These are phyloP conservation scores for Macrotyloma uniflorum DNA, from an alignment of 306 rosid species.

Conservation along the genomic window DNA sequence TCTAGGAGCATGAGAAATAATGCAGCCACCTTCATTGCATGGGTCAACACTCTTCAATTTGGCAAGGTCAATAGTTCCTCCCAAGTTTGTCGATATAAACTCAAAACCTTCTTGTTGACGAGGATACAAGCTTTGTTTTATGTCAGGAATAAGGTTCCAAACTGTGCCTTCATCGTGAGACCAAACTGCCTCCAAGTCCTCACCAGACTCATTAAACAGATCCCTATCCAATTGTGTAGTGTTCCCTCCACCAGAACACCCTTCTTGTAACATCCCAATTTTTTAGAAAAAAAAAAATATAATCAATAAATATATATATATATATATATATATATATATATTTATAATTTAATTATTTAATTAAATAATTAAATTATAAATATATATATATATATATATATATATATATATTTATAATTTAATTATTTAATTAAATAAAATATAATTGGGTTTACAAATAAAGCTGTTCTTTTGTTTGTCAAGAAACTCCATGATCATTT, in stretches of 20 bases:
- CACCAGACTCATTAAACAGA: slow-evolving; percentile 4
- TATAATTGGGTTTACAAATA: too few species aligned
- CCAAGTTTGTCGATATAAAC: slow-evolving; percentile 48
- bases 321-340: too few species aligned
- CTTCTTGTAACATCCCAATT: too few species aligned
- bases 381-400: too few species aligned
- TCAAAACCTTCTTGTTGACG: slow-evolving; percentile 55
- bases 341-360: too few species aligned
- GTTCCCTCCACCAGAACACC: neutral
- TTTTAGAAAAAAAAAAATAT: too few species aligned
- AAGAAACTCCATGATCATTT: too few species aligned
- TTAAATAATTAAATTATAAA: too few species aligned
- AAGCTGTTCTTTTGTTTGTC: too few species aligned
- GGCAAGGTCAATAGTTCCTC: slow-evolving; percentile 33
- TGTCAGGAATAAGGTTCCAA: slow-evolving; percentile 49
- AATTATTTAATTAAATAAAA: too few species aligned
- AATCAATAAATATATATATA: too few species aligned
- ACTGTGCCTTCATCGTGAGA: slow-evolving; percentile 36
- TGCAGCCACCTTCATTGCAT: slow-evolving; percentile 40
- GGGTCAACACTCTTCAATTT: slow-evolving; percentile 29
- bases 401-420: too few species aligned
- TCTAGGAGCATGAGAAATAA: slow-evolving; percentile 54
- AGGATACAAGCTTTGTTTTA: slow-evolving; percentile 37
- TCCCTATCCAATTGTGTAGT: slow-evolving; percentile 9
- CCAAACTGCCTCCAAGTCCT: neutral